Percentiles rank a stretch among this genome's conserved stretches.
These are phyloP conservation scores for Acanthamoeba divionensis DNA, from an alignment of 208 protist species.

Conservation along the genomic window DNA sequence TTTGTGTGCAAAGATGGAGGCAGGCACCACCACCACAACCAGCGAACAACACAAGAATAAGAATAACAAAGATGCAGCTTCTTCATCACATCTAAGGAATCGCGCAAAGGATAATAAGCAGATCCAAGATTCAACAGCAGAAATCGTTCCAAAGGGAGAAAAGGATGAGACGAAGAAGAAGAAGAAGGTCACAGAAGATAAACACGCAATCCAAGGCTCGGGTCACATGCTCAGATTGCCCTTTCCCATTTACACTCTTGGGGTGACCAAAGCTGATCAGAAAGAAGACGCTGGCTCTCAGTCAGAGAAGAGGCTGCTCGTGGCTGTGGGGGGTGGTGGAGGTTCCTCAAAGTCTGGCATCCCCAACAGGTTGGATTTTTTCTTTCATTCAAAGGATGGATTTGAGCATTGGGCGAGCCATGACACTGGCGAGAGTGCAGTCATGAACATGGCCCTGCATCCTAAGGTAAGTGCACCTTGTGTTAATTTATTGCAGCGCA, in stretches of 20 bases:
- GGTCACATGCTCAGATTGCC: too few relatives aligned
- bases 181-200: too few relatives aligned
- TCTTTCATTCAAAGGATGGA: background rate
- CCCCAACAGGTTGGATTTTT: constrained; percentile 16
- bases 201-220: too few relatives aligned
- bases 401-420: background rate
- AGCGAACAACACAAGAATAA: too few relatives aligned
- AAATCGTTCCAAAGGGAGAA: background rate
- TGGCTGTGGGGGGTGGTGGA: constrained; percentile 11
- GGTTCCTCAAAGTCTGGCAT: background rate
- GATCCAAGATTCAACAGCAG: background rate
- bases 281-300: background rate
- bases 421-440: constrained; percentile 2
- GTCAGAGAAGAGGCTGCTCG: background rate
- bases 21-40: too few relatives aligned
- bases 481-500: too few relatives aligned
- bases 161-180: background rate
- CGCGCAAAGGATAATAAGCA: constrained; percentile 41
- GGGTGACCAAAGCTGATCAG: background rate
- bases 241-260: too few relatives aligned
- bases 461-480: background rate
- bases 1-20: too few relatives aligned
- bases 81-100: too few relatives aligned
- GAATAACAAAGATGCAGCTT: too few relatives aligned
- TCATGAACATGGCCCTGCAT: constrained; percentile 34